Percentiles rank a stretch among this genome's conserved stretches.
Conservation (phyloP, 495 filamentous ascomycete genomes). For the Xylaria bambusicola region DNA sequence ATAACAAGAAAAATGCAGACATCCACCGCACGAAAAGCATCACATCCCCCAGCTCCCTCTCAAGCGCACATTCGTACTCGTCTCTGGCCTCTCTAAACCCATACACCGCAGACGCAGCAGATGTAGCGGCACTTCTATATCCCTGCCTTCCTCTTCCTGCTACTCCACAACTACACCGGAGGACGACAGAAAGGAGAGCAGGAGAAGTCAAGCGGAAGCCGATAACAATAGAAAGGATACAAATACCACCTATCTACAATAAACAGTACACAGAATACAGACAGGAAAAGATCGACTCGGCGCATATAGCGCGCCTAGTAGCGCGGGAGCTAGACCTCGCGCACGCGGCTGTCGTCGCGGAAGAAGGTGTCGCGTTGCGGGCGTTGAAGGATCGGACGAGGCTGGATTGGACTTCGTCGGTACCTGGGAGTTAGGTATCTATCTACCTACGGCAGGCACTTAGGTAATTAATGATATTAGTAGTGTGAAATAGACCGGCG, state of each 20-base stretch:
- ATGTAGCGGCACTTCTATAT: not conserved
- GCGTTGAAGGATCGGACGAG: not conserved
- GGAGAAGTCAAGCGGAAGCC: not conserved
- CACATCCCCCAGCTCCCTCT: not conserved
- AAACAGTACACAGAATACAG: too few species aligned
- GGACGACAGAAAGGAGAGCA: not conserved
- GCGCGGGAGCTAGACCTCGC: not conserved
- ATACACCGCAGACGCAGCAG: not conserved
- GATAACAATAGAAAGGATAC: not conserved
- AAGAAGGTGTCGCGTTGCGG: not conserved
- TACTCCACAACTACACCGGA: too few species aligned
- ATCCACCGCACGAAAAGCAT: not conserved
- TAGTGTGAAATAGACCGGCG: too few species aligned
- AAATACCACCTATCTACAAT: too few species aligned
- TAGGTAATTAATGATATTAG: too few species aligned
- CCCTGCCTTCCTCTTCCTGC: too few species aligned
- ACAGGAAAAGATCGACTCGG: too few species aligned
- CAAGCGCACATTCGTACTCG: constrained; percentile 12
- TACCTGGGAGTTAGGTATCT: too few species aligned
- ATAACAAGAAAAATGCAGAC: not conserved
- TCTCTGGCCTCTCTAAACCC: constrained; percentile 11
- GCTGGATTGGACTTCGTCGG: too few species aligned
- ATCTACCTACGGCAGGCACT: too few species aligned
- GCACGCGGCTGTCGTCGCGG: not conserved
- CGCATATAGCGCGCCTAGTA: not conserved